phyloP scores from a whole-genome alignment of 2,329 filamentous ascomycete genomes.

The Ophiostoma populinum region DNA sequence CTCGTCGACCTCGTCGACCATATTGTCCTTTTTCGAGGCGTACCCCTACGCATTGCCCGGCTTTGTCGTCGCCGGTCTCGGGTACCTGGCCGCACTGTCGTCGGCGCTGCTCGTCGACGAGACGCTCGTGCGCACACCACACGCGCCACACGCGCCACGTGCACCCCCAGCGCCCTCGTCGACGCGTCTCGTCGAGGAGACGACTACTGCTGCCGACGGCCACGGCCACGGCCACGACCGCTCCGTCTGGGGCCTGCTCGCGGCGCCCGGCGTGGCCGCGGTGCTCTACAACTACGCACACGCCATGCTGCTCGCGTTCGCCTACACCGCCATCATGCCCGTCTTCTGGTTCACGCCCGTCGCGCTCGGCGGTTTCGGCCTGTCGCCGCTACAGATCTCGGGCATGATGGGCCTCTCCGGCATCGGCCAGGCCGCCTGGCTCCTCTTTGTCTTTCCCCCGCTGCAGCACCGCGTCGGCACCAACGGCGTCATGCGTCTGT shows the following conservation, averaged over 20 bases:
- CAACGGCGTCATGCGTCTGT: constrained; percentile 42
- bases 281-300: constrained; percentile 51
- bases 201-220: neutral
- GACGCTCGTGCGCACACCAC: constrained; percentile 24
- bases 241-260: constrained; percentile 37
- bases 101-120: constrained; percentile 44
- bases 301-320: constrained; percentile 49
- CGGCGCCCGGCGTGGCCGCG: constrained; percentile 43
- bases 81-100: constrained; percentile 32
- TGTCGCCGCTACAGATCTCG: constrained; percentile 46
- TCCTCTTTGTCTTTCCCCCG: constrained; percentile 50
- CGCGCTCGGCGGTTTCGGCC: constrained; percentile 45
- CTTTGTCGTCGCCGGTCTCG: constrained; percentile 37
- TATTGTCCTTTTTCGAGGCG: constrained; percentile 36
- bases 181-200: neutral
- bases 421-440: constrained; percentile 51
- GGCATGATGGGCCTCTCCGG: constrained; percentile 48
- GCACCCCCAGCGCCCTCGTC: neutral
- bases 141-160: neutral
- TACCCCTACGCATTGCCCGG: constrained; percentile 52
- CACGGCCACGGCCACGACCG: neutral
- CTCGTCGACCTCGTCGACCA: too few relatives aligned
- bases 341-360: constrained; percentile 51
- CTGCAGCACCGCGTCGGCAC: constrained; percentile 51
- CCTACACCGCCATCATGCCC: constrained; percentile 53